phyloP scores from a whole-genome alignment of 1,284 basidiomycete genomes.

The Irpex sp. region DNA sequence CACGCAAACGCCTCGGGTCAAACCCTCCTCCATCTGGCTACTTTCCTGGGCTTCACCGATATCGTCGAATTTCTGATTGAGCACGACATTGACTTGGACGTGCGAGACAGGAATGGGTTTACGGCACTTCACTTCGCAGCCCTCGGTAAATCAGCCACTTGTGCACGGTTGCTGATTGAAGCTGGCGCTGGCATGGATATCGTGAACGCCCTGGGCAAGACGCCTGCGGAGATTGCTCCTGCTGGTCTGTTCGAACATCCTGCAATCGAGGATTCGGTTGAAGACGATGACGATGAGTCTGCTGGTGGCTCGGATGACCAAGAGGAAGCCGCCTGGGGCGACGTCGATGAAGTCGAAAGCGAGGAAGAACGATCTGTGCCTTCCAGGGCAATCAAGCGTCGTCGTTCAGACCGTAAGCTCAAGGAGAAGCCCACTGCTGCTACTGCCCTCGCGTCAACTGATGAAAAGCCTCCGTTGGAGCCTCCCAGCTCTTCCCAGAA shows the following conservation, averaged over 20 bases:
- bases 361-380: slow-evolving; percentile 21
- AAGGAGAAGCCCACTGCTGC: slow-evolving; percentile 11
- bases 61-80: slow-evolving; percentile 73
- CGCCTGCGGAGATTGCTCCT: slow-evolving; percentile 73
- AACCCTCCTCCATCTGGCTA: slow-evolving; percentile 85
- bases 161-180: slow-evolving; percentile 65
- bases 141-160: slow-evolving; percentile 61
- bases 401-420: slow-evolving; percentile 18
- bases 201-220: slow-evolving; percentile 75
- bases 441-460: slow-evolving; percentile 6
- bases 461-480: slow-evolving; percentile 1
- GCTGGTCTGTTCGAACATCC: slow-evolving; percentile 54
- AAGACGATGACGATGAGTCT: slow-evolving; percentile 29
- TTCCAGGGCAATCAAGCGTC: slow-evolving; percentile 8
- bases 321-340: slow-evolving; percentile 60
- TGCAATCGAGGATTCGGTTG: slow-evolving; percentile 19
- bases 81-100: slow-evolving; percentile 77
- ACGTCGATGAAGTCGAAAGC: slow-evolving; percentile 66
- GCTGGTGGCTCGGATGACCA: slow-evolving; percentile 36
- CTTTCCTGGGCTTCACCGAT: slow-evolving; percentile 75
- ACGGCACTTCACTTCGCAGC: slow-evolving; percentile 90
- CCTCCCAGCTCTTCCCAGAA: slow-evolving; percentile 17
- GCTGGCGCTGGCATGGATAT: slow-evolving; percentile 81
- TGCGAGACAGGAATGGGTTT: slow-evolving; percentile 86
- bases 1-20: slow-evolving; percentile 68